A percentile compares a stretch with the other conserved stretches of the same genome.
phyloP scores from a whole-genome alignment of 2,329 filamentous ascomycete species.

The Pezizomycotina sp. region DNA sequence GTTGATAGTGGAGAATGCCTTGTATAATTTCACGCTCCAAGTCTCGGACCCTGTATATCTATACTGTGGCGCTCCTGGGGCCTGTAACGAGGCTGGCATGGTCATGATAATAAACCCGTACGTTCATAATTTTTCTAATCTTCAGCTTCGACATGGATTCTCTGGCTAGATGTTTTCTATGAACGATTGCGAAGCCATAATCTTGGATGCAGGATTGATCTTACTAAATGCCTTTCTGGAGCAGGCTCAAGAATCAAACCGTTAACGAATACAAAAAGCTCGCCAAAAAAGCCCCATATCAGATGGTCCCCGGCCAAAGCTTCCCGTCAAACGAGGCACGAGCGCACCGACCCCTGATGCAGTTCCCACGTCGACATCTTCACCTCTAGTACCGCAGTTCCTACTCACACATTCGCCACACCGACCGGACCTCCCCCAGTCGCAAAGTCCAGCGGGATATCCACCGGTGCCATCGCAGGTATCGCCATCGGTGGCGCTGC shows the following conservation, averaged over 20 bases:
- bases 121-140: constrained; percentile 24
- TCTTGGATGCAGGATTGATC: too few species aligned
- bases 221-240: too few species aligned
- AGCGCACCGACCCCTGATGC: not conserved
- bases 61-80: constrained; percentile 51
- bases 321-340: constrained; percentile 31
- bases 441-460: constrained; percentile 23
- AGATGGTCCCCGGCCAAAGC: constrained; percentile 41
- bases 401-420: not conserved
- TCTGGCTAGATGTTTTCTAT: too few species aligned
- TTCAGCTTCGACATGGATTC: constrained; percentile 9
- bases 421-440: not conserved
- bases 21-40: constrained; percentile 36
- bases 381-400: constrained; percentile 3
- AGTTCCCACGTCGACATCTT: not conserved
- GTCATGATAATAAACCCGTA: constrained; percentile 60
- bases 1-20: constrained; percentile 25
- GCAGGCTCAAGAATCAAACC: too few species aligned
- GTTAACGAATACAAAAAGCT: constrained; percentile 23
- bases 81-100: constrained; percentile 52
- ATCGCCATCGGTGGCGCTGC: constrained; percentile 40
- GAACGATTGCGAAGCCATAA: too few species aligned
- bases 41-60: constrained; percentile 46
- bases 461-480: constrained; percentile 41
- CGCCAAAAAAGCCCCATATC: constrained; percentile 36